These are phyloP conservation scores for Colletotrichum tamarilloi DNA, from an alignment of 2,329 filamentous ascomycete genomes.

Conservation along the genomic window DNA sequence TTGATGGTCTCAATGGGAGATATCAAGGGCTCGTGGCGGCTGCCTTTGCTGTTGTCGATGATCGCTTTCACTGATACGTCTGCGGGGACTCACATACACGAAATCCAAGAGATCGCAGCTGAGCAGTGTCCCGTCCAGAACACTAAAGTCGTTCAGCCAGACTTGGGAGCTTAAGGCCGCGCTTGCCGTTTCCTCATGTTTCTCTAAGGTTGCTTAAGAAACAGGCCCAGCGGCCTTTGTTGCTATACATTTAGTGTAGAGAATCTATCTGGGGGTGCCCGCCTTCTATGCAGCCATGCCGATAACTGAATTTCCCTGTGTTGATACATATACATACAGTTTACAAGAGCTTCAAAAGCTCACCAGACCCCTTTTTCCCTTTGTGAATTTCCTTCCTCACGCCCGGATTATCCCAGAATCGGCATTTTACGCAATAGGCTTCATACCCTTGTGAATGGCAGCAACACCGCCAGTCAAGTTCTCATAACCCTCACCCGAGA, in stretches of 20 bases:
- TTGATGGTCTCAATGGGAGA: too few relatives aligned
- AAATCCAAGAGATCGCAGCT: too few relatives aligned
- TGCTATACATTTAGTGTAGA: conserved; percentile 10
- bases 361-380: neutral
- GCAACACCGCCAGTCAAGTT: conserved; percentile 93
- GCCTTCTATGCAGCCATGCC: conserved; percentile 2
- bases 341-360: conserved; percentile 21
- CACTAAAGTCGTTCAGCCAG: too few relatives aligned
- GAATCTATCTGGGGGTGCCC: conserved; percentile 11
- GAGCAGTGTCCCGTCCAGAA: too few relatives aligned
- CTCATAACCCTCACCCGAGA: conserved; percentile 87
- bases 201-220: neutral
- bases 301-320: neutral
- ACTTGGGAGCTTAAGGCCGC: neutral
- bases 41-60: too few relatives aligned
- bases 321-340: conserved; percentile 26
- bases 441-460: conserved; percentile 96
- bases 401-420: too few relatives aligned
- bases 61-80: too few relatives aligned
- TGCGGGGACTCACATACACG: too few relatives aligned
- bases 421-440: conserved; percentile 62
- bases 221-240: conserved; percentile 12
- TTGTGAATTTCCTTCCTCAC: neutral
- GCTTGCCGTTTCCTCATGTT: neutral
- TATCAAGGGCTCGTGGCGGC: too few relatives aligned